phyloP scores from a whole-genome alignment of 345 rosid genomes.

The Sonneratia alba region DNA sequence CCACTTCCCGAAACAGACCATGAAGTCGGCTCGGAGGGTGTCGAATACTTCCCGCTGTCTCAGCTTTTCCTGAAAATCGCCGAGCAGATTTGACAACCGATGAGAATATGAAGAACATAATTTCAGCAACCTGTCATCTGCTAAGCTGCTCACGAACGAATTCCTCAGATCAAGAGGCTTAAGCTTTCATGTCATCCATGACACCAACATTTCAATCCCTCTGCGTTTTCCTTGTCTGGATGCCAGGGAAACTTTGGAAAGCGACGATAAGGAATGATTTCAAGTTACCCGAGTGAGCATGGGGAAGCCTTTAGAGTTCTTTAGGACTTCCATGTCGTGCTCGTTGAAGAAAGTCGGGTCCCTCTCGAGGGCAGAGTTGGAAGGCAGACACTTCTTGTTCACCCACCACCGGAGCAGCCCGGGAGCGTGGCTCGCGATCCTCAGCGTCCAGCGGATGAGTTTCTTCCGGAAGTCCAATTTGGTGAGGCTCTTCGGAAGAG shows the following conservation, averaged over 20 bases:
- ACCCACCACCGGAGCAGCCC: constrained; percentile 67
- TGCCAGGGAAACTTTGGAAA: not conserved
- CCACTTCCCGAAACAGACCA: constrained; percentile 63
- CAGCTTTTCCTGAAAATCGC: constrained; percentile 38
- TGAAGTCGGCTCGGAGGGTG: constrained; percentile 50
- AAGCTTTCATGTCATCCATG: not conserved
- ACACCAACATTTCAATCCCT: not conserved
- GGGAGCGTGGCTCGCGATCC: constrained; percentile 61
- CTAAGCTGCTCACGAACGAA: not conserved
- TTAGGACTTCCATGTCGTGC: constrained; percentile 54
- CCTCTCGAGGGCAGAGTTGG: constrained; percentile 44
- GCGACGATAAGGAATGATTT: not conserved
- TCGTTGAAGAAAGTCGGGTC: constrained; percentile 52
- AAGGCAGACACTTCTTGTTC: constrained; percentile 52
- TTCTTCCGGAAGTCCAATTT: constrained; percentile 54
- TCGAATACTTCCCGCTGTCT: constrained; percentile 41
- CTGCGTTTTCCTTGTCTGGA: not conserved
- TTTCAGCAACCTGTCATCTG: not conserved
- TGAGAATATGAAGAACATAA: not conserved
- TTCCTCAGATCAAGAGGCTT: not conserved
- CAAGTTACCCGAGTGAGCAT: constrained; percentile 68
- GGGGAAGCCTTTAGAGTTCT: constrained; percentile 56
- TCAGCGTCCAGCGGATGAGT: constrained; percentile 32
- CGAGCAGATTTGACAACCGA: not conserved
- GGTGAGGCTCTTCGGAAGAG: constrained; percentile 49